These are phyloP conservation scores for Ophiostoma ulmi DNA, from an alignment of 2,329 filamentous ascomycete species.

Conservation along the genomic window DNA sequence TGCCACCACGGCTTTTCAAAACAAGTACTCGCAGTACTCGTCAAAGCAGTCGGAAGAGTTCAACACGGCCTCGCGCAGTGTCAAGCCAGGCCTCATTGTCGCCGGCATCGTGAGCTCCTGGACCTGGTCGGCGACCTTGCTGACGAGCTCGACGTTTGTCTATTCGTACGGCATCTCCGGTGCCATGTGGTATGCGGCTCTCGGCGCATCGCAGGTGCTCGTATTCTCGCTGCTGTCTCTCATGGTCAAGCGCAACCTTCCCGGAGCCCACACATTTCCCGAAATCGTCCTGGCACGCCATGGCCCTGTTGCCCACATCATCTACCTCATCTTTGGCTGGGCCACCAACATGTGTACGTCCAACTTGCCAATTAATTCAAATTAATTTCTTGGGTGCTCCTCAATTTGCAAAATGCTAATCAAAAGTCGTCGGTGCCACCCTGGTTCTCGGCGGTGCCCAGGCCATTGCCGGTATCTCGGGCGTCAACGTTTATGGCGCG, in stretches of 20 bases:
- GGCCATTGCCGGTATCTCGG: constrained; percentile 38
- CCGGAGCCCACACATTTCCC: constrained; percentile 40
- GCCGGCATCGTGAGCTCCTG: constrained; percentile 45
- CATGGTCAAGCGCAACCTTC: constrained; percentile 40
- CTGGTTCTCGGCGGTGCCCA: constrained; percentile 38
- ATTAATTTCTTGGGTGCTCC: background rate
- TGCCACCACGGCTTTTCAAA: constrained; percentile 36
- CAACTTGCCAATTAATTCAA: too few relatives aligned
- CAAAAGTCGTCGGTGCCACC: constrained; percentile 36
- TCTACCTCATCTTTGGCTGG: constrained; percentile 39
- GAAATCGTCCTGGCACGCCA: constrained; percentile 40
- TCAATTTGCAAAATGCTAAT: too few relatives aligned
- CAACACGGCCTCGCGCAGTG: constrained; percentile 36
- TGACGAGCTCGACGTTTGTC: constrained; percentile 38
- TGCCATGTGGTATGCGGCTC: constrained; percentile 41
- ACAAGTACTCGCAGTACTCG: constrained; percentile 37
- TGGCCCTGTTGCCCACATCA: constrained; percentile 37
- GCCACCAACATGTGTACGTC: constrained; percentile 36
- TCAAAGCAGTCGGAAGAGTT: constrained; percentile 16
- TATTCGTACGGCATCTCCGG: constrained; percentile 41
- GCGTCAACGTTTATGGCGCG: constrained; percentile 40
- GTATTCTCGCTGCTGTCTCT: constrained; percentile 40
- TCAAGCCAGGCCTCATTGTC: constrained; percentile 44
- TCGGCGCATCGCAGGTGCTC: constrained; percentile 39
- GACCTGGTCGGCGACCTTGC: constrained; percentile 45